These are phyloP conservation scores for Monosporascus sp. DNA, from an alignment of 2,329 filamentous ascomycete species.

Conservation along the genomic window DNA sequence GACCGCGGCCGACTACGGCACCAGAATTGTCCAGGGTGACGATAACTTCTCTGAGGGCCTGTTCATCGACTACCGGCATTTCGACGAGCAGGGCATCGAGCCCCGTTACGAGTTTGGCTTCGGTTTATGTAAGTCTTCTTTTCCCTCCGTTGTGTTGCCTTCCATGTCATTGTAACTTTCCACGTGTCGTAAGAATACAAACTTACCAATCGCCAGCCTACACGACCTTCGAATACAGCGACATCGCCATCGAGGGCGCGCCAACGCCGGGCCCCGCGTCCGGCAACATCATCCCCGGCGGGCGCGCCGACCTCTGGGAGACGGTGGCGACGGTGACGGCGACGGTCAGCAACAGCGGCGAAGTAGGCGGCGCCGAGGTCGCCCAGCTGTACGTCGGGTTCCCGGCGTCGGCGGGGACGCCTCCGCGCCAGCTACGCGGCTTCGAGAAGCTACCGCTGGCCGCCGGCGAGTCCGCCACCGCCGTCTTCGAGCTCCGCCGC, in stretches of 20 bases:
- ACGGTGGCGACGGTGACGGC: slow-evolving; percentile 47
- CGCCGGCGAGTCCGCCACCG: slow-evolving; percentile 40
- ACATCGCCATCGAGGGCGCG: slow-evolving; percentile 37
- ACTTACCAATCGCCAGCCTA: slow-evolving; percentile 43
- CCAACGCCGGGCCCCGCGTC: slow-evolving; percentile 35
- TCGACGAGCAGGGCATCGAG: slow-evolving; percentile 50
- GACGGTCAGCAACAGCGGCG: slow-evolving; percentile 61
- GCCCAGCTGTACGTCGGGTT: slow-evolving; percentile 54
- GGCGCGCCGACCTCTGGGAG: slow-evolving; percentile 42
- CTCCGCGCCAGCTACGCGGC: slow-evolving; percentile 52
- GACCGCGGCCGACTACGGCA: slow-evolving; percentile 40
- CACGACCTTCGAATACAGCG: slow-evolving; percentile 60
- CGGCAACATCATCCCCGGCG: slow-evolving; percentile 37
- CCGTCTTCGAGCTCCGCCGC: slow-evolving; percentile 49
- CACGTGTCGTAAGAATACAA: too few species aligned
- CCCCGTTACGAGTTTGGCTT: slow-evolving; percentile 62
- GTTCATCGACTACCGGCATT: slow-evolving; percentile 62
- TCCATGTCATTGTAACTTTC: too few species aligned
- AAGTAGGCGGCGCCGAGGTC: slow-evolving; percentile 57
- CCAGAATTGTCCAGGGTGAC: slow-evolving; percentile 25
- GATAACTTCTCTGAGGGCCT: slow-evolving; percentile 57
- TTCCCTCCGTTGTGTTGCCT: neutral
- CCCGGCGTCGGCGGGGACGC: slow-evolving; percentile 32
- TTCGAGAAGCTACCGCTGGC: slow-evolving; percentile 55
- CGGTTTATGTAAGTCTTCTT: slow-evolving; percentile 44